Percentiles rank a stretch among this genome's conserved stretches.
These are phyloP conservation scores for Dothideomycetes sp. DNA, from an alignment of 2,329 filamentous ascomycete species.

Conservation along the genomic window DNA sequence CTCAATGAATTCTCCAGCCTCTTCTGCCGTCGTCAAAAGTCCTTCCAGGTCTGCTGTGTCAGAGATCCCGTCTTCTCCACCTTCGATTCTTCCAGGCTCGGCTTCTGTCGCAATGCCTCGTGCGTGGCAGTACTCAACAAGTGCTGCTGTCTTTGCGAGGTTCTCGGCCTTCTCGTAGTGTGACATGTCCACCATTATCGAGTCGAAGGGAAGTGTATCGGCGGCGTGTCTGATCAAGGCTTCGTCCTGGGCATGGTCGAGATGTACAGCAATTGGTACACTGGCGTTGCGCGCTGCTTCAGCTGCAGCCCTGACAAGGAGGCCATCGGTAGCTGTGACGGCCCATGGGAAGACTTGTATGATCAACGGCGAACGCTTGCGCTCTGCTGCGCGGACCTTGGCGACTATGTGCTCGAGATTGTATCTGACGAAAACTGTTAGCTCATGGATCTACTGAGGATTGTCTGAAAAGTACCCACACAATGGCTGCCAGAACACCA, in stretches of 20 bases:
- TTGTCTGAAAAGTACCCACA: constrained; percentile 2
- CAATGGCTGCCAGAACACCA: constrained; percentile 19
- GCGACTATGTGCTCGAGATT: constrained; percentile 24
- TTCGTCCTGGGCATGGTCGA: constrained; percentile 23
- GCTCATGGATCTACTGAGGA: not conserved
- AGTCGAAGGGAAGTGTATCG: constrained; percentile 21
- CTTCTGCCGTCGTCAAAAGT: constrained; percentile 23
- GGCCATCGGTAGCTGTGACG: constrained; percentile 20
- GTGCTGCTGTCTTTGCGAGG: constrained; percentile 21
- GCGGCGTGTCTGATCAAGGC: constrained; percentile 20
- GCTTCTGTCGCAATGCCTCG: constrained; percentile 26
- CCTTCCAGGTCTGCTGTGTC: constrained; percentile 23
- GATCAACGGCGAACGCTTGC: constrained; percentile 21
- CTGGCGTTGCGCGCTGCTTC: constrained; percentile 19
- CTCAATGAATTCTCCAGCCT: constrained; percentile 23
- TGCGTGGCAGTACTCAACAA: constrained; percentile 23
- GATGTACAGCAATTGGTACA: constrained; percentile 23
- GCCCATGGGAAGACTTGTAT: constrained; percentile 25
- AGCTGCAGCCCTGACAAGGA: constrained; percentile 21
- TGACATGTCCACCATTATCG: constrained; percentile 29
- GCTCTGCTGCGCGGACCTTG: constrained; percentile 23
- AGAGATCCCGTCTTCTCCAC: constrained; percentile 26
- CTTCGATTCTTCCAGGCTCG: constrained; percentile 26
- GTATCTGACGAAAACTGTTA: constrained; percentile 1
- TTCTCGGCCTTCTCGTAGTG: constrained; percentile 27